Percentiles rank a stretch among this genome's conserved stretches.
Conservation (phyloP, 2,329 filamentous ascomycete species). For the Hawksworthiomyces lignivorus region DNA sequence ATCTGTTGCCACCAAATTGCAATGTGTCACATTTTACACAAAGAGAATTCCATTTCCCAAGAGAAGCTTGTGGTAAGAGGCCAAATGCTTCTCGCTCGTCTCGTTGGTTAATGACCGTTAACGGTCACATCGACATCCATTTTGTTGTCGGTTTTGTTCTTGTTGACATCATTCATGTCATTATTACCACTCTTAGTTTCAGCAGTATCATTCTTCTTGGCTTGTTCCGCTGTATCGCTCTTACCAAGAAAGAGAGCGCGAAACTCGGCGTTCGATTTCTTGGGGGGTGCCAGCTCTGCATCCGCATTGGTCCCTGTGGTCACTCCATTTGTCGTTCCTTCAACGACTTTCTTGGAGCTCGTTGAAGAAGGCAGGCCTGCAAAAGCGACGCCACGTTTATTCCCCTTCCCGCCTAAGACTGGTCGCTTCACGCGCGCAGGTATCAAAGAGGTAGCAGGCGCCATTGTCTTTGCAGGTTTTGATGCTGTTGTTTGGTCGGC, state of each 20-base stretch:
- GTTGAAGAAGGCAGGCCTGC: slow-evolving; percentile 20
- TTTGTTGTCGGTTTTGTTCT: slow-evolving; percentile 10
- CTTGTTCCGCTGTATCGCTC: too few relatives aligned
- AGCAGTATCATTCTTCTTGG: too few relatives aligned
- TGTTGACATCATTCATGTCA: slow-evolving; percentile 12
- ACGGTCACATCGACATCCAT: slow-evolving; percentile 9
- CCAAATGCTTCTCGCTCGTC: not conserved
- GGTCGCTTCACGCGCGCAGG: slow-evolving; percentile 36
- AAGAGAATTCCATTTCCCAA: too few relatives aligned
- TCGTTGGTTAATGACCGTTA: slow-evolving; percentile 8
- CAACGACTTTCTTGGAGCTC: slow-evolving; percentile 6
- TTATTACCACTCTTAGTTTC: not conserved
- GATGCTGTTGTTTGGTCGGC: not conserved
- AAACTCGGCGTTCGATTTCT: slow-evolving; percentile 25
- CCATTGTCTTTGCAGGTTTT: not conserved
- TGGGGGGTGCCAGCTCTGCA: slow-evolving; percentile 18
- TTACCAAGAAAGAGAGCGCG: slow-evolving; percentile 22
- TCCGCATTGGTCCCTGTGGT: slow-evolving; percentile 11
- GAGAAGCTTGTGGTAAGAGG: too few relatives aligned
- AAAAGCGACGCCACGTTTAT: slow-evolving; percentile 39
- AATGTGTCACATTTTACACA: too few relatives aligned
- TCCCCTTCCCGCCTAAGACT: slow-evolving; percentile 30
- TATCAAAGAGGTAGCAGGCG: slow-evolving; percentile 29
- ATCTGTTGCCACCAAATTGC: slow-evolving; percentile 8
- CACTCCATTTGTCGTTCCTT: slow-evolving; percentile 10